phyloP scores from a whole-genome alignment of 208 protist genomes.

The Wallacemonas sp. region DNA sequence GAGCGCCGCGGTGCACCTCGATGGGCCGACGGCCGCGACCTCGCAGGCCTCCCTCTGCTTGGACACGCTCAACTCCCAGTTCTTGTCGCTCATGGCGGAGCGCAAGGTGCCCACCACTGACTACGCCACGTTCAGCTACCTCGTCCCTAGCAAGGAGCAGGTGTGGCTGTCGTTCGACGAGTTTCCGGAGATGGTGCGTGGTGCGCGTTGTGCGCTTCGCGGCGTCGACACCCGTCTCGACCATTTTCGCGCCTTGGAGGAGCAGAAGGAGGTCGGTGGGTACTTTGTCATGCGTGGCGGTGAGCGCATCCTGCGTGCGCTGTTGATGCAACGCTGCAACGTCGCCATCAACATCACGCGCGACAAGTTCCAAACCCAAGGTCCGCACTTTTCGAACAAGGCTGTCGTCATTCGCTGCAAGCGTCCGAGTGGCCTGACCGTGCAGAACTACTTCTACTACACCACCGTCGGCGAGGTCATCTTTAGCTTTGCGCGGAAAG shows the following conservation, averaged over 20 bases:
- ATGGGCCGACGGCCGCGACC: not conserved
- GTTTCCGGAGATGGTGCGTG: constrained; percentile 88
- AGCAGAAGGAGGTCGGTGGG: constrained; percentile 96
- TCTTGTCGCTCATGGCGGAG: constrained; percentile 65
- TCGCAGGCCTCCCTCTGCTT: constrained; percentile 20
- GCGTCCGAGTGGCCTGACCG: constrained; percentile 87
- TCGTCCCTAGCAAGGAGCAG: constrained; percentile 81
- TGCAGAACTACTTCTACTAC: constrained; percentile 98
- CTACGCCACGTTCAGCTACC: constrained; percentile 49
- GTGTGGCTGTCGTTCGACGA: constrained; percentile 72
- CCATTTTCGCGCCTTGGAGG: constrained; percentile 86
- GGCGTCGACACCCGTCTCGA: constrained; percentile 59
- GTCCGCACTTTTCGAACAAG: constrained; percentile 94
- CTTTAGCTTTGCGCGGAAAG: constrained; percentile 84
- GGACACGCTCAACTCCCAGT: constrained; percentile 66
- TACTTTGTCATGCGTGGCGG: constrained; percentile 99
- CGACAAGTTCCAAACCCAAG: constrained; percentile 89
- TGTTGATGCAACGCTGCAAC: constrained; percentile 96
- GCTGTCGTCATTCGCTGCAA: constrained; percentile 96
- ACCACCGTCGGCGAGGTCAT: constrained; percentile 85
- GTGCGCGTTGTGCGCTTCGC: constrained; percentile 74
- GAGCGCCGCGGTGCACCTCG: constrained; percentile 14
- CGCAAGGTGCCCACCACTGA: constrained; percentile 40
- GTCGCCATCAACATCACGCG: constrained; percentile 93
- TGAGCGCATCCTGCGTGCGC: constrained; percentile 97